Evolutionary conservation across 805 yeast genomes (phyloP), one percentile per base, ranked within the genome.

Genomic region (Kodamaea leandrae): DNA sequence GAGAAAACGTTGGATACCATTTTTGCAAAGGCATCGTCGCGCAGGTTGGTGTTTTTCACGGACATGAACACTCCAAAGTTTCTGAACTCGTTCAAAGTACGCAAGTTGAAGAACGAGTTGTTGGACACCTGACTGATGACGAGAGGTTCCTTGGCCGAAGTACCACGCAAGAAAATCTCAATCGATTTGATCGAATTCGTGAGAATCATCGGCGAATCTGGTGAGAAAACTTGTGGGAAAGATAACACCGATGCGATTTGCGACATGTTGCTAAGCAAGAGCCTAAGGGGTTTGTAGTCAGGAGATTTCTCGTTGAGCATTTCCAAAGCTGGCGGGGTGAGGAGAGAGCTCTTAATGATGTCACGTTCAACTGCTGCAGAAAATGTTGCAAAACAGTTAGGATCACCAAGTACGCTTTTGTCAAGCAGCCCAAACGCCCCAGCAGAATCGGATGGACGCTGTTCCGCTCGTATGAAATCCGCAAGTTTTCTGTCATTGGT

Each of bases 91-190:
- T 60, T 60, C 33, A 63, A 50, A 2, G 76, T 72, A 42, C 93
- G 63, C 42, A 88, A 58, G 12, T 82, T 72, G 1, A 84, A 69
- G 32, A 86, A 50, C 1, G 74, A 60, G 46, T 83, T 88, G 50
- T 79, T 75, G 0, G 87, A 75, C 3, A 87, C 49, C 42, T 82
- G 88, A 29, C 71, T 68, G 2, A 79, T 61, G 0, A 84, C 54
- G 9, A 79, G 47, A 0, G 73, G 72, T 1, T 71, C 71, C 14
- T 57, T 50, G 10, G 70, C 58, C 1, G 64, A 50, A 1, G 61
- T 53, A 0, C 86, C 86, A 44, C 95, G 66, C 21, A 82, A 55
- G 0, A 83, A 63, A 9, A 86, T 77, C 51, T 87, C 96, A 6
- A 77, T 60, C 2, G 86, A 76, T 41, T 78, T 77, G 15, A 85